Evolutionary conservation across 441 rosid species (phyloP).

Genomic region (Breynia disticha): DNA sequence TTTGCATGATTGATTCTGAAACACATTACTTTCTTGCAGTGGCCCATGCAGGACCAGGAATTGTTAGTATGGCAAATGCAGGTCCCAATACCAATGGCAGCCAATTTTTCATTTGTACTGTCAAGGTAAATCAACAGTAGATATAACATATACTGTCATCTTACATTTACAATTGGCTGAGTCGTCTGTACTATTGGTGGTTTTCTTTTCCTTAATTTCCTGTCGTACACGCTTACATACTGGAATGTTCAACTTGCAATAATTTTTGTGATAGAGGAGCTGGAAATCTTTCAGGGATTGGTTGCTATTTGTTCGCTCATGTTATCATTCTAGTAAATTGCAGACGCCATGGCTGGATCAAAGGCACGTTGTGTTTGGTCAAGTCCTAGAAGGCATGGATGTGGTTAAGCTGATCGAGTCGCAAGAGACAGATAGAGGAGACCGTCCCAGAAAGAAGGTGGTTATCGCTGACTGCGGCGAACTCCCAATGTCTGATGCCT

Average conservation of each 20-base stretch:
- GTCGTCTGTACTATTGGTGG: too few species aligned
- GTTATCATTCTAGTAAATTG: conserved; percentile 14
- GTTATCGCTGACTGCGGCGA: conserved; percentile 75
- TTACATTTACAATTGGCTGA: neutral
- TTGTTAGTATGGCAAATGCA: conserved; percentile 97
- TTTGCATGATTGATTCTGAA: conserved; percentile 10
- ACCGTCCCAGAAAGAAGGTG: conserved; percentile 86
- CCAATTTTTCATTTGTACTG: conserved; percentile 94
- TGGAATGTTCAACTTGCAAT: too few species aligned
- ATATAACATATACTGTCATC: neutral
- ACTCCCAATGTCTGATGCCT: conserved; percentile 60
- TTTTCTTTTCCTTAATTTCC: too few species aligned
- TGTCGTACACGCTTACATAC: too few species aligned
- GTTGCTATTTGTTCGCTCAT: too few species aligned
- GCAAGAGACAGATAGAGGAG: conserved; percentile 92
- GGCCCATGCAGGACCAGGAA: conserved; percentile 81
- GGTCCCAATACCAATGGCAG: conserved; percentile 99
- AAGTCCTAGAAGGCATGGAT: conserved; percentile 94
- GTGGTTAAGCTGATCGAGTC: conserved; percentile 73
- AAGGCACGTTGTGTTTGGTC: conserved; percentile 95
- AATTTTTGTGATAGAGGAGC: too few species aligned
- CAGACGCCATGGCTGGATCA: conserved; percentile 96
- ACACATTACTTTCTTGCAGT: conserved; percentile 41
- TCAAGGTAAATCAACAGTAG: conserved; percentile 41
- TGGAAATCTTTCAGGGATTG: too few species aligned